phyloP scores from a whole-genome alignment of 495 filamentous ascomycete species.

The Lepraria neglecta region DNA sequence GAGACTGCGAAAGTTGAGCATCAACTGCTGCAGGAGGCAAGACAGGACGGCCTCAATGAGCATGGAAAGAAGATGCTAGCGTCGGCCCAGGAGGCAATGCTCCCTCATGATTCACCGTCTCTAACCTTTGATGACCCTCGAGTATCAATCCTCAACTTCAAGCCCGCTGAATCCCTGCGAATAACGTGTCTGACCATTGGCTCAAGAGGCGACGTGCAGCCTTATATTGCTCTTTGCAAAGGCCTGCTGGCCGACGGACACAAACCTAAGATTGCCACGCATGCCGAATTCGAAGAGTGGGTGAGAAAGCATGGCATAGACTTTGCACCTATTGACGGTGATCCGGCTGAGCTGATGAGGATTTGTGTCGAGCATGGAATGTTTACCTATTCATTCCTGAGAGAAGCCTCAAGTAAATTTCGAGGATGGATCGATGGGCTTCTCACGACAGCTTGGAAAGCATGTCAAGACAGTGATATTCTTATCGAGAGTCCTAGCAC shows the following conservation, averaged over 20 bases:
- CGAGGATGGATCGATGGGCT: constrained; percentile 90
- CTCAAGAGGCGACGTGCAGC: constrained; percentile 92
- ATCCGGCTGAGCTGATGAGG: constrained; percentile 89
- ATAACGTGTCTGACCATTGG: constrained; percentile 95
- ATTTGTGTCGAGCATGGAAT: constrained; percentile 96
- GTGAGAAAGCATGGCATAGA: constrained; percentile 86
- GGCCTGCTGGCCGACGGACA: constrained; percentile 84
- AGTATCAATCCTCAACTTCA: constrained; percentile 92
- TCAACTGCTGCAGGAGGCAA: constrained; percentile 71
- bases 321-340: constrained; percentile 79
- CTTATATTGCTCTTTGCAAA: constrained; percentile 95
- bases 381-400: constrained; percentile 89
- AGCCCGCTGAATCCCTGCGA: constrained; percentile 71
- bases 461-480: constrained; percentile 82
- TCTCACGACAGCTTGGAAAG: constrained; percentile 72
- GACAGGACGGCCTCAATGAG: constrained; percentile 52
- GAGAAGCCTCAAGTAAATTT: constrained; percentile 80
- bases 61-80: constrained; percentile 54
- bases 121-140: constrained; percentile 88
- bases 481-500: constrained; percentile 94
- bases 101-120: constrained; percentile 50
- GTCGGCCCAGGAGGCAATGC: constrained; percentile 39
- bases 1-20: constrained; percentile 79
- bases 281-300: constrained; percentile 84
- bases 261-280: constrained; percentile 80